Base-by-base conservation (phyloP, 2,329 filamentous ascomycete species). In the Chaetomium globosum region DNA sequence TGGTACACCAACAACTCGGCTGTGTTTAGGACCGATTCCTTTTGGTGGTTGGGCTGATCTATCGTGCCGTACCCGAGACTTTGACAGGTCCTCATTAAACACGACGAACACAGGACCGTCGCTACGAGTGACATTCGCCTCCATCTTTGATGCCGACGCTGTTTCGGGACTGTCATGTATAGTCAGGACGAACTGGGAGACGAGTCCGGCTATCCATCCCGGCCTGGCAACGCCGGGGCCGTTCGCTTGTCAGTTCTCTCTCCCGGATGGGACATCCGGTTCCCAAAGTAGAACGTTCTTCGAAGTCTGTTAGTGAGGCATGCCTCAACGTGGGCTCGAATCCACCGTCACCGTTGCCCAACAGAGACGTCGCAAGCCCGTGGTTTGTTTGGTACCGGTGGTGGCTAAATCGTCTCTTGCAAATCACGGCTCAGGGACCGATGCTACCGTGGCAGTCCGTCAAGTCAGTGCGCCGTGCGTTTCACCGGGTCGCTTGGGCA, bases 351-450 rank as follows among this genome's bases (percentile, higher is more conserved):
- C 30, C 53, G 36, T 43, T 61, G n/a, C 56, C 56, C 26, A 57
- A 64, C 61, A 33, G 60, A 57, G 46, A 54, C 43, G 43, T 46
- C 31, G 36, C 58, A 58, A 31, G 36, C 12, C 28, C 31, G 31
- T 12, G 23, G 46, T 57, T 61, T 23, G n/a, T 60, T 58, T 67
- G 65, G 65, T 67, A 64, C 61, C 61, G 61, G 61, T 56, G 53
- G 26, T 64, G 65, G 61, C 65, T 64, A 67, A 67, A 67, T 60
- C 6, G 21, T 9, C 8, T 58, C 55, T 33, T 52, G 49, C 49
- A 63, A 63, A 53, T 52, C 43, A 63, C 60, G 55, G 46, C 13
- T n/a, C 57, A 58, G 33, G 31, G n/a, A 23, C 43, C 51, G 46
- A 63, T 64, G 65, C 61, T n/a, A 63, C 60, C 19, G 8, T 53